These are phyloP conservation scores for Austroboletus novae-zelandiae DNA, from an alignment of 1,284 basidiomycete genomes.

Conservation along the genomic window DNA sequence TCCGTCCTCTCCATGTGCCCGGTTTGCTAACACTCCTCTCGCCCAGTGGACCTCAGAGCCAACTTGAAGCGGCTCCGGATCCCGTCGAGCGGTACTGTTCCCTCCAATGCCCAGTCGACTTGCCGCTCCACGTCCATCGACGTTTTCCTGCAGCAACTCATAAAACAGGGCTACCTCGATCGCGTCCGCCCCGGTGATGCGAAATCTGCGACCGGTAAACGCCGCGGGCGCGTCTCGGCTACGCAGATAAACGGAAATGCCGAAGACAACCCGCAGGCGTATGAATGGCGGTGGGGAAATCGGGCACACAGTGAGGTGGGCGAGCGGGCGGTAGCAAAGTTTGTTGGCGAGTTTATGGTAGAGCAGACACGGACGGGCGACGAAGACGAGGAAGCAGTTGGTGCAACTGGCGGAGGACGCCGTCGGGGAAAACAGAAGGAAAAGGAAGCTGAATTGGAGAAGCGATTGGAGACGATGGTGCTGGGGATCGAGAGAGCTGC, in stretches of 20 bases:
- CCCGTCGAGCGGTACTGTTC: slow-evolving; percentile 39
- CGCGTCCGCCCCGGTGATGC: slow-evolving; percentile 48
- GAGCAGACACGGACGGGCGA: slow-evolving; percentile 39
- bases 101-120: slow-evolving; percentile 49
- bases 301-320: slow-evolving; percentile 73
- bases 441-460: slow-evolving; percentile 25
- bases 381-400: slow-evolving; percentile 38
- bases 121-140: slow-evolving; percentile 52
- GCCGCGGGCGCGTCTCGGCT: slow-evolving; percentile 47
- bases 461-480: slow-evolving; percentile 45
- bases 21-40: background rate
- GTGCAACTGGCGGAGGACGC: slow-evolving; percentile 23
- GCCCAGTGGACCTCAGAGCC: slow-evolving; percentile 55
- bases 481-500: slow-evolving; percentile 62
- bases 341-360: slow-evolving; percentile 76
- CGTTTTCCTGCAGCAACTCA: slow-evolving; percentile 51
- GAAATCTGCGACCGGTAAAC: slow-evolving; percentile 40
- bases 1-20: background rate
- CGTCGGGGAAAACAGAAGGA: slow-evolving; percentile 24
- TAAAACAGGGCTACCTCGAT: slow-evolving; percentile 70
- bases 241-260: slow-evolving; percentile 46
- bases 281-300: slow-evolving; percentile 78
- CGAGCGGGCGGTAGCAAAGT: slow-evolving; percentile 60
- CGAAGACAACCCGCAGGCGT: slow-evolving; percentile 48
- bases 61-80: slow-evolving; percentile 64